Percentiles rank a stretch among this genome's conserved stretches.
Evolutionary conservation across 495 filamentous ascomycete species (phyloP).

Genomic region (Talaromyces ruber): DNA sequence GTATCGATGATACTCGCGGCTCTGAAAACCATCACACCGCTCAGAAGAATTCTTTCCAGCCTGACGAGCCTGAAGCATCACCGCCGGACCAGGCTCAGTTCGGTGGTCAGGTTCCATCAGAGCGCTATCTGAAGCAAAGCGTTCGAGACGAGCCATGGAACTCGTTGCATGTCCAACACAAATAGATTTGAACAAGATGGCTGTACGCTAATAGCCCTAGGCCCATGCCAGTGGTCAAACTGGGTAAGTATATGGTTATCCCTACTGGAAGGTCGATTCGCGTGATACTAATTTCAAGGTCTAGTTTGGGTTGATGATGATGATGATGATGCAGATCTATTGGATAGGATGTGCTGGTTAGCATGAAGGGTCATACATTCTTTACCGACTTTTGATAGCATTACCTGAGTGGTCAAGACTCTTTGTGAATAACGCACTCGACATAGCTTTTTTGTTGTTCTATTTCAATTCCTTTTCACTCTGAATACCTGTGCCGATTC

Average conservation of each 20-base stretch:
- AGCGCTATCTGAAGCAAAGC: neutral
- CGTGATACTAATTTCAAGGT: neutral
- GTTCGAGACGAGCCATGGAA: neutral
- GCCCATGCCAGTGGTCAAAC: neutral
- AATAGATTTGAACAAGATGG: neutral
- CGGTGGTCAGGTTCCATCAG: neutral
- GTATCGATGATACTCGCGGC: neutral
- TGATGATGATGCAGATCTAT: neutral
- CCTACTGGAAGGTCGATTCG: neutral
- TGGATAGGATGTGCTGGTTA: neutral
- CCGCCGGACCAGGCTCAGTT: neutral
- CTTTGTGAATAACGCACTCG: neutral
- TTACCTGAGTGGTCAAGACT: neutral
- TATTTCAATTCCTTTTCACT: neutral
- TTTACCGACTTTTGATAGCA: neutral
- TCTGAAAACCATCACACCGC: neutral
- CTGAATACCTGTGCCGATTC: neutral
- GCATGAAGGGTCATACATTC: neutral
- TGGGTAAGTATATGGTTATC: neutral
- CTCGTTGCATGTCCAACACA: neutral
- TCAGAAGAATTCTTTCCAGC: neutral
- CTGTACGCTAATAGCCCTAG: neutral
- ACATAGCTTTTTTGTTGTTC: neutral
- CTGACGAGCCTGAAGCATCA: neutral
- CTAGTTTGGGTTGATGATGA: neutral